Evolutionary conservation across 148 eudicot species (phyloP).

Genomic region (Nepenthes mirabilis): DNA sequence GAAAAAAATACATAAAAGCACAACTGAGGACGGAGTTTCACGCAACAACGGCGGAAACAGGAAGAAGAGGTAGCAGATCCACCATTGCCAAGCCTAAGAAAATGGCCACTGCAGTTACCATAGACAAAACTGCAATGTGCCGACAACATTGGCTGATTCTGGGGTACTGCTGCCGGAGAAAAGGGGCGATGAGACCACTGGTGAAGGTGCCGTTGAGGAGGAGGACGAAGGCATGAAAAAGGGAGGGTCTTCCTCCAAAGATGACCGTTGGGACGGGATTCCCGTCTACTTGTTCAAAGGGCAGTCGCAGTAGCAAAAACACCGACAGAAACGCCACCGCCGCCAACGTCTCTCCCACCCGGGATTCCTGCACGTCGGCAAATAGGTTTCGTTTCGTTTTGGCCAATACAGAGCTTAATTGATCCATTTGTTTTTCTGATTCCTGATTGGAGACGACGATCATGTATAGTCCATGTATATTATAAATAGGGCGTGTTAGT

Average conservation of each 20-base stretch:
- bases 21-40: too few species aligned
- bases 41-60: too few species aligned
- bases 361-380: neutral
- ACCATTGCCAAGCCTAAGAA: neutral
- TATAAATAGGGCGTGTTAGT: too few species aligned
- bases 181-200: neutral
- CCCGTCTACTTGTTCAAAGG: neutral
- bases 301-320: neutral
- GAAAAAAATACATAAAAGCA: too few species aligned
- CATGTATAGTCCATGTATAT: too few species aligned
- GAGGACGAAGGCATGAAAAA: neutral
- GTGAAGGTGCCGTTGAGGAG: neutral
- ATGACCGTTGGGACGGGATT: constrained; percentile 3
- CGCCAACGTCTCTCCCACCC: neutral
- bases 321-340: neutral
- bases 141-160: neutral
- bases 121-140: neutral
- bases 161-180: neutral
- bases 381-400: too few species aligned
- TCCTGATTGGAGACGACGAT: too few species aligned
- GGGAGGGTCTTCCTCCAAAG: neutral
- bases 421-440: too few species aligned
- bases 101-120: neutral
- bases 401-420: too few species aligned
- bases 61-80: too few species aligned